Conservation (phyloP, 257 asterid species). For the Solanum ossicruentum region DNA sequence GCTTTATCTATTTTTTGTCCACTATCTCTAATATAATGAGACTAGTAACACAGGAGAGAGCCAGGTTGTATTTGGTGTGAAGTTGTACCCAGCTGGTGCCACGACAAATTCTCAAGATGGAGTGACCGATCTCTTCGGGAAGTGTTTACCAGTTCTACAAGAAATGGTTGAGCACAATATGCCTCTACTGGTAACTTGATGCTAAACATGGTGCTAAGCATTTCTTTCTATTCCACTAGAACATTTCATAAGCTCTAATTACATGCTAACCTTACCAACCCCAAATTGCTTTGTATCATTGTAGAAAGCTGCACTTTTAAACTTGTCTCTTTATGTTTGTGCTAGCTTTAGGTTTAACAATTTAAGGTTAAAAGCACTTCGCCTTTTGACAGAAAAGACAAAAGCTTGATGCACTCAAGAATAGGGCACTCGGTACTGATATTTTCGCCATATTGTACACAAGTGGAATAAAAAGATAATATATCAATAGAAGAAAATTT, state of each 20-base stretch:
- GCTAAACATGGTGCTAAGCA: neutral
- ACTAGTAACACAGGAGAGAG: conserved; percentile 48
- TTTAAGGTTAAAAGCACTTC: neutral
- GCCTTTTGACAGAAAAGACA: neutral
- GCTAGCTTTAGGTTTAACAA: neutral
- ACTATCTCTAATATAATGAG: neutral
- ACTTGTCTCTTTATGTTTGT: neutral
- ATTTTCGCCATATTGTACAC: neutral
- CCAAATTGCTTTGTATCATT: neutral
- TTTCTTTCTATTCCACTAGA: neutral
- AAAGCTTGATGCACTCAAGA: neutral
- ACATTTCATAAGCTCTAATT: neutral
- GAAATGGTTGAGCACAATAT: conserved; percentile 80
- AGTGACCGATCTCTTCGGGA: conserved; percentile 91
- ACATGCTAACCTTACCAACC: neutral
- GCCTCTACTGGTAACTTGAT: conserved; percentile 68
- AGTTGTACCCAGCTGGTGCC: conserved; percentile 97
- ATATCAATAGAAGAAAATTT: neutral
- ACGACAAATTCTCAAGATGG: conserved; percentile 98
- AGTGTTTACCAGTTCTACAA: conserved; percentile 84
- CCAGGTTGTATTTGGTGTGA: conserved; percentile 69
- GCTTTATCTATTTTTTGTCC: conserved; percentile 1
- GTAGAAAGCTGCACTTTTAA: neutral
- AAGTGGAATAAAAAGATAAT: neutral
- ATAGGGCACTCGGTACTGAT: neutral